Evolutionary conservation across 345 rosid species (phyloP).

Genomic region (Camelina neglecta): DNA sequence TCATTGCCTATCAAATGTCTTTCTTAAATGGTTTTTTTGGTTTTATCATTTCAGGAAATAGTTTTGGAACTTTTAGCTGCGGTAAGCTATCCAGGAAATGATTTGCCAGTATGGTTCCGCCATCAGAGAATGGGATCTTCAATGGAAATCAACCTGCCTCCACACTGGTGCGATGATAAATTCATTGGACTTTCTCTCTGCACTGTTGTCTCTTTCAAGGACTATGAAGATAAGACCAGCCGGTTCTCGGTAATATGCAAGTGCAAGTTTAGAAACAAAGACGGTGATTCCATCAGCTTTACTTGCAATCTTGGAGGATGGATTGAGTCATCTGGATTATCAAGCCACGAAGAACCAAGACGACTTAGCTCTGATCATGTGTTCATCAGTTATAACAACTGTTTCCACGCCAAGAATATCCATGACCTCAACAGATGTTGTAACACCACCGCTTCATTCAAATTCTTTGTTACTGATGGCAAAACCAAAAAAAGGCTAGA

Average conservation of each 20-base stretch:
- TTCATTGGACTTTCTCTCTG: constrained; percentile 38
- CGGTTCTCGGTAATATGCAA: constrained; percentile 27
- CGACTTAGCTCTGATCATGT: constrained; percentile 38
- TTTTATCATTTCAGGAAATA: constrained; percentile 28
- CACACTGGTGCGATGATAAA: constrained; percentile 39
- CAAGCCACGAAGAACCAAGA: constrained; percentile 37
- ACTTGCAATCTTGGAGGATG: constrained; percentile 38
- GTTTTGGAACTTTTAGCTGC: constrained; percentile 30
- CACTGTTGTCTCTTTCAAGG: constrained; percentile 17
- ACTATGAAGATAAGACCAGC: constrained; percentile 26
- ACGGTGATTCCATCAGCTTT: constrained; percentile 22
- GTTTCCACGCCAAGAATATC: constrained; percentile 20
- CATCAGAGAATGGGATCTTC: constrained; percentile 43
- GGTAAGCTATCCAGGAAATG: constrained; percentile 38
- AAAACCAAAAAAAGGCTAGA: constrained; percentile 25
- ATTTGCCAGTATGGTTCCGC: constrained; percentile 42
- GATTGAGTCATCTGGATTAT: constrained; percentile 27
- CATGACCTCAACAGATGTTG: constrained; percentile 30
- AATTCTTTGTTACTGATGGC: constrained; percentile 35
- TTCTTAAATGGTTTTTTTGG: too few relatives aligned
- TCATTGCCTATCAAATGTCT: background rate
- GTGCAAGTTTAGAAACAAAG: constrained; percentile 35
- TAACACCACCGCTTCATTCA: constrained; percentile 35
- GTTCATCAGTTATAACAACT: constrained; percentile 39
- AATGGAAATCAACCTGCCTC: constrained; percentile 38